These are phyloP conservation scores for Cytospora piceicola DNA, from an alignment of 2,329 filamentous ascomycete genomes.

Conservation along the genomic window DNA sequence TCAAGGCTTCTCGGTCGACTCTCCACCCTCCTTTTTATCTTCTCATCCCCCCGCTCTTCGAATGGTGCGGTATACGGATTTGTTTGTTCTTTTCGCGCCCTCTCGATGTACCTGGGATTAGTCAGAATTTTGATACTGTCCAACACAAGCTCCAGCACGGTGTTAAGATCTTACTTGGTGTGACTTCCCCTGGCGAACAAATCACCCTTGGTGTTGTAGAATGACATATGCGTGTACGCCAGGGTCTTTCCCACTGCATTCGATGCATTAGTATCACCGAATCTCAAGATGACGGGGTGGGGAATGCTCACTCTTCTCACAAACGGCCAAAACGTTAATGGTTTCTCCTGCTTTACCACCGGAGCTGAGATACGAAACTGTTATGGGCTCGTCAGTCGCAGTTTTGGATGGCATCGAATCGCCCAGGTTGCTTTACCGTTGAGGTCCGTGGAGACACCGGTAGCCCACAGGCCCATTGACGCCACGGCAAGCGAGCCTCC, in stretches of 20 bases:
- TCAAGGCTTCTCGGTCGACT: background rate
- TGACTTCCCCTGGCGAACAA: constrained; percentile 66
- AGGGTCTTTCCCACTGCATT: constrained; percentile 63
- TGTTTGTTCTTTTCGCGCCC: background rate
- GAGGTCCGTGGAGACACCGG: constrained; percentile 67
- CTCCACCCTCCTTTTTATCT: background rate
- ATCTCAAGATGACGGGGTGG: background rate
- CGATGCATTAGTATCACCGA: constrained; percentile 14
- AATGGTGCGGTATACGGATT: background rate
- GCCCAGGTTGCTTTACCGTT: constrained; percentile 50
- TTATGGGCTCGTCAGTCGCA: constrained; percentile 7
- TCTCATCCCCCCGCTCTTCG: background rate
- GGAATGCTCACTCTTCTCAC: constrained; percentile 59
- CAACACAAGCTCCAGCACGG: background rate
- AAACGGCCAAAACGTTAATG: constrained; percentile 59
- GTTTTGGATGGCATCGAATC: background rate
- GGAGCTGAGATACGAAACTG: constrained; percentile 66
- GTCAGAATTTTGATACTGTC: background rate
- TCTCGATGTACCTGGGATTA: background rate
- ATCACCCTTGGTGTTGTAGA: constrained; percentile 62
- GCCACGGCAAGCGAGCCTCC: constrained; percentile 69
- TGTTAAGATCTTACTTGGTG: constrained; percentile 58
- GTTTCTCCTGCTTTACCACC: constrained; percentile 62
- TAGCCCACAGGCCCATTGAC: constrained; percentile 64
- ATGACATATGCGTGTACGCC: constrained; percentile 64